A percentile compares a stretch with the other conserved stretches of the same genome.
phyloP scores from a whole-genome alignment of 108 stramenopile species.

The Stephanodiscus triporus region DNA sequence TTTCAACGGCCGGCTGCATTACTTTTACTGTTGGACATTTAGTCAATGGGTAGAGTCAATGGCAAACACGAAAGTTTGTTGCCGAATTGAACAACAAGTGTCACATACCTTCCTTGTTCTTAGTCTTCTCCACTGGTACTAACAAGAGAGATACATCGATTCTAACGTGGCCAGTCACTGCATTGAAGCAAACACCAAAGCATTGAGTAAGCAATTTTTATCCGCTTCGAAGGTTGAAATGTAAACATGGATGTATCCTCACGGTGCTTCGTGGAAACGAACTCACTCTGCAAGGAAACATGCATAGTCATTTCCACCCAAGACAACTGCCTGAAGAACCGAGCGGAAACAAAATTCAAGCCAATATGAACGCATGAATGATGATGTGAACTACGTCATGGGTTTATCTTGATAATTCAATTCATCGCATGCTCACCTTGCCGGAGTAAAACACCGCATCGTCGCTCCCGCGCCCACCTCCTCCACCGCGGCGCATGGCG shows the following conservation, averaged over 20 bases:
- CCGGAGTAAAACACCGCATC: conserved; percentile 43
- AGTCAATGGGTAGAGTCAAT: background rate
- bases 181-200: conserved; percentile 2
- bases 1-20: conserved; percentile 56
- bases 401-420: background rate
- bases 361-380: conserved; percentile 43
- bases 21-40: conserved; percentile 41
- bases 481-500: conserved; percentile 54
- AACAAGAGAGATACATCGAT: conserved; percentile 63
- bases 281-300: conserved; percentile 68
- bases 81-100: background rate
- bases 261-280: background rate
- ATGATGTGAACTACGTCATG: conserved; percentile 13
- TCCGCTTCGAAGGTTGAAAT: background rate
- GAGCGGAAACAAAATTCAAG: conserved; percentile 39
- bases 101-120: conserved; percentile 27
- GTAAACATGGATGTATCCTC: background rate
- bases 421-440: conserved; percentile 22
- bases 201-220: background rate
- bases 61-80: background rate
- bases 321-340: conserved; percentile 57
- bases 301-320: conserved; percentile 78
- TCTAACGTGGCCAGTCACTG: conserved; percentile 65
- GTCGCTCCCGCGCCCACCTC: conserved; percentile 57
- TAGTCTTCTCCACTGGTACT: conserved; percentile 52